Evolutionary conservation across 371 early-diverging fungal species (phyloP).

Genomic region (Neoconidiobolus thromboides): DNA sequence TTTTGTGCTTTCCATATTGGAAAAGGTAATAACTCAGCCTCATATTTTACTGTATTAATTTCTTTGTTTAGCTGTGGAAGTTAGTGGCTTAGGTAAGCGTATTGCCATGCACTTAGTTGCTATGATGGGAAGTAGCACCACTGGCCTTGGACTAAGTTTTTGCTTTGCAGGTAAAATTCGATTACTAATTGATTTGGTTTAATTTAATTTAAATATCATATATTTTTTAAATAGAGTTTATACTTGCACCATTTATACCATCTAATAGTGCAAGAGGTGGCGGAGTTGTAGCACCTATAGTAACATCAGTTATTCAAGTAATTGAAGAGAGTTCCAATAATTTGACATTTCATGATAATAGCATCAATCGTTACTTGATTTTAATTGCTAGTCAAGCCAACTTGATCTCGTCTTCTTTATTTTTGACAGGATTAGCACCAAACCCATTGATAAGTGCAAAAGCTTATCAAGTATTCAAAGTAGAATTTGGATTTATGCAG

Average conservation of each 20-base stretch:
- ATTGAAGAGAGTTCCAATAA: slow-evolving; percentile 15
- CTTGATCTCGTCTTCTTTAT: neutral
- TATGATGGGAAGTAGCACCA: slow-evolving; percentile 25
- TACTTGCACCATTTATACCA: slow-evolving; percentile 46
- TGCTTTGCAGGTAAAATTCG: slow-evolving; percentile 15
- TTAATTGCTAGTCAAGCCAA: slow-evolving; percentile 5
- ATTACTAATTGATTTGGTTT: too few relatives aligned
- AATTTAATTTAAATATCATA: too few relatives aligned
- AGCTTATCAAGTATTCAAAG: neutral
- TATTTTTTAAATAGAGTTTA: slow-evolving; percentile 6
- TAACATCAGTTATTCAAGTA: slow-evolving; percentile 31
- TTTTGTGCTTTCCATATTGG: slow-evolving; percentile 54
- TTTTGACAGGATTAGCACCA: slow-evolving; percentile 1
- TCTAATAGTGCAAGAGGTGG: slow-evolving; percentile 58
- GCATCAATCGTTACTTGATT: neutral
- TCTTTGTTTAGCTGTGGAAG: neutral
- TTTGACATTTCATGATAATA: neutral
- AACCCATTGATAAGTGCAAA: slow-evolving; percentile 2
- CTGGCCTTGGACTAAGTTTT: slow-evolving; percentile 39
- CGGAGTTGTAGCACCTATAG: slow-evolving; percentile 45
- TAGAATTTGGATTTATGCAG: slow-evolving; percentile 7
- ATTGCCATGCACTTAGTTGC: slow-evolving; percentile 29
- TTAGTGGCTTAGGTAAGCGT: slow-evolving; percentile 27
- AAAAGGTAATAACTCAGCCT: slow-evolving; percentile 13
- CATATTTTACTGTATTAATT: neutral